Conservation (phyloP, 2,329 filamentous ascomycete species). For the Shiraia sp. region DNA sequence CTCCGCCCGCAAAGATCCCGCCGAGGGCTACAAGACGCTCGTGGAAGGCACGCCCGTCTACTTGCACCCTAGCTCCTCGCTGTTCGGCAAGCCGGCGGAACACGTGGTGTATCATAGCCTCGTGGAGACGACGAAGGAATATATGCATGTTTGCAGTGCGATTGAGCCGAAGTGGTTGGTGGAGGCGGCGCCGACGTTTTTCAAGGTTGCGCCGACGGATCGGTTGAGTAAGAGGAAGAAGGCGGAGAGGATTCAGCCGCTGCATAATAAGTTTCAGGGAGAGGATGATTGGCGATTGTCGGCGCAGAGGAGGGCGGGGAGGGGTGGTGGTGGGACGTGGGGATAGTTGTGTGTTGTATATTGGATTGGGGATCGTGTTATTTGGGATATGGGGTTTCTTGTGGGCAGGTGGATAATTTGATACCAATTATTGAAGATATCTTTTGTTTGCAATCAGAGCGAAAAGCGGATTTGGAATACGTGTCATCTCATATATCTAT, state of each 20-base stretch:
- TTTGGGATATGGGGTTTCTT: background rate
- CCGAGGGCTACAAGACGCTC: slow-evolving; percentile 96
- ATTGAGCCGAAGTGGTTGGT: slow-evolving; percentile 96
- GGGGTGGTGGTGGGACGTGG: slow-evolving; percentile 93
- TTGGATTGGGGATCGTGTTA: no score
- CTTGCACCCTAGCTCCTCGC: slow-evolving; percentile 85
- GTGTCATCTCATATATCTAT: slow-evolving; percentile 8
- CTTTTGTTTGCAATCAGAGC: background rate
- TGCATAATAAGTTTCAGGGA: slow-evolving; percentile 89
- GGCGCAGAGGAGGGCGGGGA: slow-evolving; percentile 81
- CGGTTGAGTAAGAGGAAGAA: slow-evolving; percentile 87
- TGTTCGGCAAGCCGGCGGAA: slow-evolving; percentile 95
- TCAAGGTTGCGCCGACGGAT: slow-evolving; percentile 92
- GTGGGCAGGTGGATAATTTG: background rate
- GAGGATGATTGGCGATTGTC: slow-evolving; percentile 96
- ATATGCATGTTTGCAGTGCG: slow-evolving; percentile 91
- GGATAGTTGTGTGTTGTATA: slow-evolving; percentile 55
- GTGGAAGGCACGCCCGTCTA: slow-evolving; percentile 95
- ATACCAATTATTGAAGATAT: no score
- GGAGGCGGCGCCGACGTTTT: slow-evolving; percentile 97
- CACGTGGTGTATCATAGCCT: slow-evolving; percentile 94
- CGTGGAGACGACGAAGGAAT: slow-evolving; percentile 93
- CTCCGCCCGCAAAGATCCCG: slow-evolving; percentile 88
- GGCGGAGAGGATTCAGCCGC: slow-evolving; percentile 89
- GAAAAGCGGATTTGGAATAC: background rate